phyloP scores from a whole-genome alignment of 1,284 basidiomycete genomes.

The Fomitopsis palustris region DNA sequence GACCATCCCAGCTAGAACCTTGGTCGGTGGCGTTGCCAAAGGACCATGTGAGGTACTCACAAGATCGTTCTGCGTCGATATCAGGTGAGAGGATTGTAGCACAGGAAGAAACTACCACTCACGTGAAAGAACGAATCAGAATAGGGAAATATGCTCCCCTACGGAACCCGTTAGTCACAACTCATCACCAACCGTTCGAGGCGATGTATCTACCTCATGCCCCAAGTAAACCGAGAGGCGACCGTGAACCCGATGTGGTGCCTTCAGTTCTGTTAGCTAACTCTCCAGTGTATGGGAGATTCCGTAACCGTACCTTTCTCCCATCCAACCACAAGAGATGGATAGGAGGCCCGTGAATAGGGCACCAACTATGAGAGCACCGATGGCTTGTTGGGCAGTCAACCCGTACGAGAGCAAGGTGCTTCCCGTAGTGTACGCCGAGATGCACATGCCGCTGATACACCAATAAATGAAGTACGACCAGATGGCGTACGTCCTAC shows the following conservation, averaged over 20 bases:
- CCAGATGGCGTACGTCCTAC: conserved; percentile 8
- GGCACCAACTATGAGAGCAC: conserved; percentile 3
- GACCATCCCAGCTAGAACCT: conserved; percentile 3
- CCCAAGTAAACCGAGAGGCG: conserved; percentile 8
- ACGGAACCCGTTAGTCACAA: no score
- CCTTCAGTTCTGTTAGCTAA: background rate
- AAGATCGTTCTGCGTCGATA: conserved; percentile 2
- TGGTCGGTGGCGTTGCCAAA: background rate
- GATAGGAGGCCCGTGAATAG: conserved; percentile 4
- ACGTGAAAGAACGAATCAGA: conserved; percentile 8
- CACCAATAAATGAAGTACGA: conserved; percentile 9
- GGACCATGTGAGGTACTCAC: background rate
- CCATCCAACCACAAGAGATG: conserved; percentile 8
- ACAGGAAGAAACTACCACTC: background rate
- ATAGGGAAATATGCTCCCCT: conserved; percentile 9
- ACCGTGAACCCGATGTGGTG: conserved; percentile 11
- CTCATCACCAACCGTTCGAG: no score
- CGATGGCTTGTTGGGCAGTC: conserved; percentile 6
- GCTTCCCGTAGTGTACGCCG: conserved; percentile 7
- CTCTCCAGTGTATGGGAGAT: background rate
- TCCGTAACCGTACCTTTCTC: background rate
- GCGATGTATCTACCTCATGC: conserved; percentile 7
- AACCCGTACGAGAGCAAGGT: conserved; percentile 7
- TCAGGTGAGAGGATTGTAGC: background rate
- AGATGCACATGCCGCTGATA: conserved; percentile 9